Conservation (phyloP, 2,329 filamentous ascomycete species). For the Aspergillus carbonarius region DNA sequence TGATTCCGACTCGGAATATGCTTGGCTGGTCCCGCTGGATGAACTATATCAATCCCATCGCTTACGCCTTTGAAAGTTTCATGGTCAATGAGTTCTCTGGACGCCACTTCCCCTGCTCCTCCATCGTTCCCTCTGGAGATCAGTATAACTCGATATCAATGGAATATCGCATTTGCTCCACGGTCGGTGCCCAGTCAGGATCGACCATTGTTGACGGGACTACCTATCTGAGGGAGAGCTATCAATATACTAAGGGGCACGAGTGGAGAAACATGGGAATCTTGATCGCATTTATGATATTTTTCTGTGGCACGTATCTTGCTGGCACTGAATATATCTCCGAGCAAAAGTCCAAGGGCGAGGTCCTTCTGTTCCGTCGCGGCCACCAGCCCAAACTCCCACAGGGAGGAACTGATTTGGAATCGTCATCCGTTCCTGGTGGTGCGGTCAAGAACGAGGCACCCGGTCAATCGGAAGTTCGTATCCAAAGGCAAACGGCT, state of each 20-base stretch:
- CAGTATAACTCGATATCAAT: slow-evolving; percentile 36
- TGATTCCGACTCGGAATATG: slow-evolving; percentile 57
- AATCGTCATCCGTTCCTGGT: not conserved
- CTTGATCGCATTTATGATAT: slow-evolving; percentile 60
- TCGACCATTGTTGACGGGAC: slow-evolving; percentile 57
- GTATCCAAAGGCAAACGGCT: slow-evolving; percentile 65
- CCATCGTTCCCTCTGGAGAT: slow-evolving; percentile 42
- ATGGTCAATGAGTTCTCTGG: slow-evolving; percentile 77
- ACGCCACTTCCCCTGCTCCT: slow-evolving; percentile 55
- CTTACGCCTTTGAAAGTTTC: slow-evolving; percentile 74
- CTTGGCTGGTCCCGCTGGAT: slow-evolving; percentile 77
- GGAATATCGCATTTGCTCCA: slow-evolving; percentile 53
- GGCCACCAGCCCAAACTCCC: slow-evolving; percentile 27
- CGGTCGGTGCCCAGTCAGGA: slow-evolving; percentile 58
- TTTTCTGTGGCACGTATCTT: slow-evolving; percentile 61
- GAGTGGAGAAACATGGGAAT: slow-evolving; percentile 70
- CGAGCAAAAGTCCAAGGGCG: slow-evolving; percentile 70
- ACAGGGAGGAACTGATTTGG: not conserved
- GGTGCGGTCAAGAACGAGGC: slow-evolving; percentile 31
- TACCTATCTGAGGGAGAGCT: slow-evolving; percentile 53
- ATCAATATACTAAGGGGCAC: slow-evolving; percentile 57
- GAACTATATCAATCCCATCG: slow-evolving; percentile 72
- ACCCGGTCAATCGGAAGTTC: slow-evolving; percentile 25
- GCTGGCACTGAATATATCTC: slow-evolving; percentile 39
- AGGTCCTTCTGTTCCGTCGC: slow-evolving; percentile 70